Evolutionary conservation across 31 red algal species (phyloP).

Genomic region (Odonthalia washingtoniensis): DNA sequence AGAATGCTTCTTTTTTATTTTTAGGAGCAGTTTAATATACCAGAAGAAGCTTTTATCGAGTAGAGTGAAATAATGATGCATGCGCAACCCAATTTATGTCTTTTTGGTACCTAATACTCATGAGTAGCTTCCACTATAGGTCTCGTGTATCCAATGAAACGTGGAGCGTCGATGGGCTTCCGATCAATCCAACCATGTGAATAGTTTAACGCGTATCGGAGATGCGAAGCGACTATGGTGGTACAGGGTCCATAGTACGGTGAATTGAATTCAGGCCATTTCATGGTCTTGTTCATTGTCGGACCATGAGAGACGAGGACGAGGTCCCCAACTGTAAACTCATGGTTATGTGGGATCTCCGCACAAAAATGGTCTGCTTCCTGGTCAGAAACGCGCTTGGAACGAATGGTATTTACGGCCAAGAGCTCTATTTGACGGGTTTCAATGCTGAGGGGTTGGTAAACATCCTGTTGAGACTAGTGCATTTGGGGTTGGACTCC

Average conservation of each 20-base stretch:
- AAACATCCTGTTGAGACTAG: not conserved
- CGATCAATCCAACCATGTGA: not conserved
- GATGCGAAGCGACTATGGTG: not conserved
- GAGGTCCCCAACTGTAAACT: constrained; percentile 1
- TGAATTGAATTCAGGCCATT: not conserved
- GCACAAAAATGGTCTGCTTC: too few relatives aligned
- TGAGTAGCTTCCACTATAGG: too few relatives aligned
- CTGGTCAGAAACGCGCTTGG: not conserved
- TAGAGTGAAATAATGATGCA: too few relatives aligned
- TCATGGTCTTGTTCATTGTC: not conserved
- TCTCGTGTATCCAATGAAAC: not conserved
- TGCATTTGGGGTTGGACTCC: not conserved
- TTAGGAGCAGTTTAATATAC: too few relatives aligned
- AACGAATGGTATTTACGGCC: not conserved
- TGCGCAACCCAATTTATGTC: too few relatives aligned
- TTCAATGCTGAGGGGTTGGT: not conserved
- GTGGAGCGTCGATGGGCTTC: not conserved
- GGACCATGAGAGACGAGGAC: not conserved
- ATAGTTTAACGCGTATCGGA: not conserved
- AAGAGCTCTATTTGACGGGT: not conserved
- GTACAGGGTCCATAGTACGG: not conserved
- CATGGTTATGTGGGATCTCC: not conserved
- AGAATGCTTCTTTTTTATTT: too few relatives aligned
- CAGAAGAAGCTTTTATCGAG: too few relatives aligned
- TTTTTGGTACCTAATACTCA: too few relatives aligned